These are phyloP conservation scores for Isoetes taiwanensis DNA, from an alignment of 75 land plant species.

Conservation along the genomic window DNA sequence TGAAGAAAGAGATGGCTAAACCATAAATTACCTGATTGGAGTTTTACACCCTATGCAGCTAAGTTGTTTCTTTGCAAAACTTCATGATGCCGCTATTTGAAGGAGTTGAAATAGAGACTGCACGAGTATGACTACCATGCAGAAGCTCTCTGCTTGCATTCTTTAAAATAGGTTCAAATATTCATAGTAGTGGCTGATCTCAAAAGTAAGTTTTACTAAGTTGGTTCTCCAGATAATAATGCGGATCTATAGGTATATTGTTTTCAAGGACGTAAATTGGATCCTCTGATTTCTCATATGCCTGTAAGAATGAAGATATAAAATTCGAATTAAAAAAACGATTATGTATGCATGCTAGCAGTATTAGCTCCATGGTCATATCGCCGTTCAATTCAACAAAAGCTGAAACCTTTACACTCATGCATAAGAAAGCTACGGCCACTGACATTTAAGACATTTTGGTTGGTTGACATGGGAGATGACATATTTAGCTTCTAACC, in stretches of 20 bases:
- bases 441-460: too few relatives aligned
- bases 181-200: conserved; percentile 70
- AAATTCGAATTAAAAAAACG: too few relatives aligned
- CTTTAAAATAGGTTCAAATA: conserved; percentile 91
- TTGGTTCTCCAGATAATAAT: conserved; percentile 93
- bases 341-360: too few relatives aligned
- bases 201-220: conserved; percentile 56
- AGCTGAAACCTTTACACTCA: too few relatives aligned
- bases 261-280: conserved; percentile 96
- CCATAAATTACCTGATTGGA: conserved; percentile 46
- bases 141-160: conserved; percentile 88
- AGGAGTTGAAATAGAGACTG: conserved; percentile 85
- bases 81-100: conserved; percentile 96
- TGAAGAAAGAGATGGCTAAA: too few relatives aligned
- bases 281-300: conserved; percentile 96
- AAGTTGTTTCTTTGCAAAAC: conserved; percentile 86
- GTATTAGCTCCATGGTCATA: too few relatives aligned
- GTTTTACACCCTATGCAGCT: conserved; percentile 94
- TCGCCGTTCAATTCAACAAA: too few relatives aligned
- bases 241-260: conserved; percentile 91
- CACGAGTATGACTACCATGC: conserved; percentile 82
- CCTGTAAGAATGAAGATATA: too few relatives aligned
- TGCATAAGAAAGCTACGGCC: too few relatives aligned
- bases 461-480: too few relatives aligned
- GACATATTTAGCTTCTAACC: too few relatives aligned